Conservation (phyloP, 108 stramenopile species). For the Fragilariopsis cylindrus region DNA sequence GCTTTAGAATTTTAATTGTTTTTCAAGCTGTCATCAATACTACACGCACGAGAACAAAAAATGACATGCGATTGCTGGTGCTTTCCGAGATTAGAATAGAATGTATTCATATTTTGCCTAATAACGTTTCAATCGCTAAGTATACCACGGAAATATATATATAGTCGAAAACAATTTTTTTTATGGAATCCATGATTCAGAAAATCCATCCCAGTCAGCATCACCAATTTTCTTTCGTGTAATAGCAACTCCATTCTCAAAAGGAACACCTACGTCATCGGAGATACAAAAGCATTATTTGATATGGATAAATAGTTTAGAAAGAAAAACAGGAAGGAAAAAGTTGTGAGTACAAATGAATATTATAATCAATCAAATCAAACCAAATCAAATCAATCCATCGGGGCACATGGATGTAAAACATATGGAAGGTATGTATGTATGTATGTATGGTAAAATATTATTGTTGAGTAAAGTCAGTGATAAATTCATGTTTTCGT, state of each 20-base stretch:
- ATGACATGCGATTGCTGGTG: no score
- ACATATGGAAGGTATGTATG: no score
- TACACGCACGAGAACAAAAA: no score
- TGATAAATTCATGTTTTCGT: neutral
- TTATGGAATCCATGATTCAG: conserved; percentile 43
- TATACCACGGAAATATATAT: no score
- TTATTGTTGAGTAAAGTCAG: neutral
- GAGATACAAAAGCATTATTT: no score
- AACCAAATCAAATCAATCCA: conserved; percentile 4
- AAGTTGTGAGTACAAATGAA: neutral
- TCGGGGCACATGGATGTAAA: neutral
- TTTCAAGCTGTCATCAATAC: no score
- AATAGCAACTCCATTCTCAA: conserved; percentile 87
- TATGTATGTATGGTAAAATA: no score
- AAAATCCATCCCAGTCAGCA: conserved; percentile 67
- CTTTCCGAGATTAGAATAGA: no score
- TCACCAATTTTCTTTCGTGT: conserved; percentile 78
- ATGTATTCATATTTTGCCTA: no score
- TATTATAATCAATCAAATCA: conserved; percentile 1
- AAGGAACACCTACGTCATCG: conserved; percentile 60
- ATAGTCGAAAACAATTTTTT: neutral
- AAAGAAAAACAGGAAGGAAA: neutral
- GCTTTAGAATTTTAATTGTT: no score
- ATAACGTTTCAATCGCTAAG: no score
- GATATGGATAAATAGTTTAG: neutral